Conservation (phyloP, 1,284 basidiomycete species). For the Apiotrichum akiyoshidainum region DNA sequence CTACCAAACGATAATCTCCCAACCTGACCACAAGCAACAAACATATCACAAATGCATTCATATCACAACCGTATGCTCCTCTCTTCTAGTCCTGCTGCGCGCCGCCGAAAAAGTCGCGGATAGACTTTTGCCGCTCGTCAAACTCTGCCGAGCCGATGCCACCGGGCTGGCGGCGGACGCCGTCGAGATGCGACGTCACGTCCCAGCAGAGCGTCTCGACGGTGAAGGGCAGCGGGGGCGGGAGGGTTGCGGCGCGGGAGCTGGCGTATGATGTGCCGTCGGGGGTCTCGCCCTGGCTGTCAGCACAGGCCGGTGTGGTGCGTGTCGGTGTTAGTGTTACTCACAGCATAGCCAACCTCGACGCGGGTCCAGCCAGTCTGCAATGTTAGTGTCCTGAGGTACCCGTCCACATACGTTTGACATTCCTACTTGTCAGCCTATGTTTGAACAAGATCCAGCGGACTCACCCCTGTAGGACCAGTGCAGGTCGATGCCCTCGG, state of each 20-base stretch:
- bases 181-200: slow-evolving; percentile 49
- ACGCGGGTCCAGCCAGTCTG: slow-evolving; percentile 54
- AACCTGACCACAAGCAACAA: not conserved
- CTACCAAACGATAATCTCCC: no score
- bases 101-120: slow-evolving; percentile 73
- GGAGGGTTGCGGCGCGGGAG: not conserved
- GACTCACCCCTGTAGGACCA: slow-evolving; percentile 47
- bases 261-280: not conserved
- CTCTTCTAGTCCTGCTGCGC: slow-evolving; percentile 23
- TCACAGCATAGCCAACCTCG: slow-evolving; percentile 48
- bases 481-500: slow-evolving; percentile 37
- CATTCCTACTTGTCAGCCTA: slow-evolving; percentile 37
- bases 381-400: slow-evolving; percentile 5
- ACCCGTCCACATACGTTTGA: slow-evolving; percentile 42
- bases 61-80: not conserved
- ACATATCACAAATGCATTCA: not conserved
- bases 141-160: slow-evolving; percentile 69
- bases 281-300: slow-evolving; percentile 4
- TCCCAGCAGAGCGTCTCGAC: slow-evolving; percentile 44
- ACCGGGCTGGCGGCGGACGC: slow-evolving; percentile 64
- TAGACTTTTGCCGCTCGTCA: slow-evolving; percentile 71
- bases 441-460: not conserved
- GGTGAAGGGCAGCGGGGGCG: slow-evolving; percentile 32
- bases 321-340: slow-evolving; percentile 1
- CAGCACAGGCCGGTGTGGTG: not conserved